Conservation (phyloP, 345 rosid genomes). For the Murraya paniculata region DNA sequence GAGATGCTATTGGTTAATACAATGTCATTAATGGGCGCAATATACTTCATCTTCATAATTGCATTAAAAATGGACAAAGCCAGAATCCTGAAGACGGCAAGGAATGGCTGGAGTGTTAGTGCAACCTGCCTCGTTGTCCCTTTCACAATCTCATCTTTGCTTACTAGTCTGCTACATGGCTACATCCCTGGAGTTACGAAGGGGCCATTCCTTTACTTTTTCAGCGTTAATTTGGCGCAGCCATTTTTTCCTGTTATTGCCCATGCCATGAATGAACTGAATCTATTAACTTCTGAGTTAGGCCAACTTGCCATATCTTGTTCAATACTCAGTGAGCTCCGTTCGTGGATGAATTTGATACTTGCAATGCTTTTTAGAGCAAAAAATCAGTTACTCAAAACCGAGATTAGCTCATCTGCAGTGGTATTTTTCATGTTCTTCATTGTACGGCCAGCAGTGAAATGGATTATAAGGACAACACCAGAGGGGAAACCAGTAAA, state of each 20-base stretch:
- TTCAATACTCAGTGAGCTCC: constrained; percentile 15
- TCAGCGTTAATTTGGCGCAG: not conserved
- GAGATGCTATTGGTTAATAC: not conserved
- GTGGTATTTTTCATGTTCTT: not conserved
- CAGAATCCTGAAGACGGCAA: not conserved
- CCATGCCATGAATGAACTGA: constrained; percentile 22
- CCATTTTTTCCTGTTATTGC: constrained; percentile 20
- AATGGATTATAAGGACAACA: constrained; percentile 9
- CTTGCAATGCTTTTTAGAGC: too few relatives aligned
- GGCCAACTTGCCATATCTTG: constrained; percentile 27
- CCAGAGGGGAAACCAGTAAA: constrained; percentile 27
- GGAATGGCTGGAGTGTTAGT: constrained; percentile 16
- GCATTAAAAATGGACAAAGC: constrained; percentile 27
- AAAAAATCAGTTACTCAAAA: not conserved
- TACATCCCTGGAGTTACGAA: not conserved
- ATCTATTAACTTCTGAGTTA: constrained; percentile 32
- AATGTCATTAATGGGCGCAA: not conserved
- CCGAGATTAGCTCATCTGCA: constrained; percentile 12
- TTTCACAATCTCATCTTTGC: not conserved
- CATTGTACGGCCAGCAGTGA: constrained; percentile 10
- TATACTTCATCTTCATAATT: constrained; percentile 21
- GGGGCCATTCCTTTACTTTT: not conserved
- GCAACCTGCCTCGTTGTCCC: not conserved
- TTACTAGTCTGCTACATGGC: not conserved
- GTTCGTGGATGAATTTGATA: not conserved